phyloP scores from a whole-genome alignment of 192 early-diverging fungal species.

The Coemansia sp. region DNA sequence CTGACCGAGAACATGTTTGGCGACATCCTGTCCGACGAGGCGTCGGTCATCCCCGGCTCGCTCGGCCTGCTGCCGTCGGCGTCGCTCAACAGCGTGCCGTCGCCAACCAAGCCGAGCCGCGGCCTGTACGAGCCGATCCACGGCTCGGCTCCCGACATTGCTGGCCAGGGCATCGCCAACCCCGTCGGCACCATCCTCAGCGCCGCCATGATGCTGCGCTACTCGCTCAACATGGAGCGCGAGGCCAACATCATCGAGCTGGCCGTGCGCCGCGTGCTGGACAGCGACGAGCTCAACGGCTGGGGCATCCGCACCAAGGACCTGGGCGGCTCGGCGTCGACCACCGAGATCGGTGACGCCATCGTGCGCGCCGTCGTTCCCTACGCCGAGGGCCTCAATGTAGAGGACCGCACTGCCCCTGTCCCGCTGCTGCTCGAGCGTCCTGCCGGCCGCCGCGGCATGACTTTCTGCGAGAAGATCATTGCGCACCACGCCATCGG shows the following conservation, averaged over 20 bases:
- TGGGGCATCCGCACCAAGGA: conserved; percentile 85
- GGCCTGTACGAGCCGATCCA: conserved; percentile 99
- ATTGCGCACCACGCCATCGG: conserved; percentile 73
- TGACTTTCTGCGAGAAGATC: conserved; percentile 79
- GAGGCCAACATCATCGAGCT: conserved; percentile 92
- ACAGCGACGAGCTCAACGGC: conserved; percentile 67
- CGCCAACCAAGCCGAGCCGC: conserved; percentile 63
- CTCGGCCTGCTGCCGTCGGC: conserved; percentile 93
- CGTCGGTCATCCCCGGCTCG: conserved; percentile 90
- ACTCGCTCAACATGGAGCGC: conserved; percentile 85
- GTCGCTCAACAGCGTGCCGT: conserved; percentile 82
- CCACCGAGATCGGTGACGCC: conserved; percentile 91
- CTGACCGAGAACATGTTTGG: conserved; percentile 99
- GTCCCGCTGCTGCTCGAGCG: conserved; percentile 46
- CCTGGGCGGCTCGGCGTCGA: conserved; percentile 79
- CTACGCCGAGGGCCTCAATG: conserved; percentile 61
- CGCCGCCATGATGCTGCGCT: conserved; percentile 90
- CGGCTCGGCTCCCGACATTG: conserved; percentile 98
- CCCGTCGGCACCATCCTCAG: conserved; percentile 97
- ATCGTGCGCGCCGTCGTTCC: conserved; percentile 68
- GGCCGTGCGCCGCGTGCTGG: conserved; percentile 88
- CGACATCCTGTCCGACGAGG: conserved; percentile 96
- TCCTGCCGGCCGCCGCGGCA: conserved; percentile 58
- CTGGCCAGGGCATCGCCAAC: conserved; percentile 94
- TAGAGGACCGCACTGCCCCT: conserved; percentile 50